Conservation (phyloP, 1,284 basidiomycete genomes). For the Leccinum brunneo-olivaceum region DNA sequence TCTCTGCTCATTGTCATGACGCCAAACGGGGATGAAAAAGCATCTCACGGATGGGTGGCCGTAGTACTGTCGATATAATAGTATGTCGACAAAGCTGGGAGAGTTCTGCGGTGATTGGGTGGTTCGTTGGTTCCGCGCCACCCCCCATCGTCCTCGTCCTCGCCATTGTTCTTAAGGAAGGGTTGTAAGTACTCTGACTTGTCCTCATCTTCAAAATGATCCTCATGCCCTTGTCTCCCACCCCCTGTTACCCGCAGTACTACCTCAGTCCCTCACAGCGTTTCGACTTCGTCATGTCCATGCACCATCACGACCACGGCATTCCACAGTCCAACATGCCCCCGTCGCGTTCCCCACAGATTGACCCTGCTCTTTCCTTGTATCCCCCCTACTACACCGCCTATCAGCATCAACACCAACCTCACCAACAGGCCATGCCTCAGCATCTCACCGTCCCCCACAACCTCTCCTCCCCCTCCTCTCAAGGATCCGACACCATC, state of each 20-base stretch:
- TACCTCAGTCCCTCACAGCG: constrained; percentile 10
- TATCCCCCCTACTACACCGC: constrained; percentile 49
- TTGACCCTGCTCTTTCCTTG: constrained; percentile 60
- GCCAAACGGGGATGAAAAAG: background rate
- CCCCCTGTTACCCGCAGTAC: constrained; percentile 21
- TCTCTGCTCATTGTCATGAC: no score
- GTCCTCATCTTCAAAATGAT: constrained; percentile 2
- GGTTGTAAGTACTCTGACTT: constrained; percentile 10
- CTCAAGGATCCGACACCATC: constrained; percentile 66
- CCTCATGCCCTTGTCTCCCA: constrained; percentile 13
- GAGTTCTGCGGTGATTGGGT: constrained; percentile 3
- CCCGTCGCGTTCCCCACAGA: constrained; percentile 51
- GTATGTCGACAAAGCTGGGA: no score
- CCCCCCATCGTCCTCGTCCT: background rate
- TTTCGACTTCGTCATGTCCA: constrained; percentile 26
- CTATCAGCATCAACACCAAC: constrained; percentile 41
- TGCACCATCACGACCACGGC: constrained; percentile 34
- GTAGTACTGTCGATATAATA: no score
- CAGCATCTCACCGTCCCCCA: constrained; percentile 42
- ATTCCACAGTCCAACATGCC: constrained; percentile 41
- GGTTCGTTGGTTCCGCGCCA: constrained; percentile 1
- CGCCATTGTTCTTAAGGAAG: background rate
- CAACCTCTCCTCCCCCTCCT: constrained; percentile 60
- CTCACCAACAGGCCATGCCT: constrained; percentile 33
- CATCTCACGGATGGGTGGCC: no score